Base-by-base conservation (phyloP, 129 eudicot species). In the Flaveria trinervia region DNA sequence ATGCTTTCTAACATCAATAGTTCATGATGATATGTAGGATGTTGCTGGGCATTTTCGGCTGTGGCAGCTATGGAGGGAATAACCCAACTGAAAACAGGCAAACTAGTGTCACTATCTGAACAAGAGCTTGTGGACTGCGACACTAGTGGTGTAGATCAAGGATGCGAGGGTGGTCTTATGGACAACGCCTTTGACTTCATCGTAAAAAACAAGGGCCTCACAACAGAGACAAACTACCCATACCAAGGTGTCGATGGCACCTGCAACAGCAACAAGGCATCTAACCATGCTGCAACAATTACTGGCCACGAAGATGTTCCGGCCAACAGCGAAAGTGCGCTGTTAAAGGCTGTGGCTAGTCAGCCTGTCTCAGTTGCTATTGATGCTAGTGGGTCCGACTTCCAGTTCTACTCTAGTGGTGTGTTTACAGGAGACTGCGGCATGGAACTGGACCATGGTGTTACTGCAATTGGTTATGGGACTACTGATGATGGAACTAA, bases 301-400 rank as follows among this genome's bases (percentile, higher is more conserved):
- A 80, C 79, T 7, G 77, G 84, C 12, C 62, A 73, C 20, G 82
- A 70, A 78, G 82, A 78, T 45, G 82, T 78, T 30, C 82, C 77
- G 3, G 76, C 82, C 28, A 78, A 79, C 54, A 79, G 83, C 8
- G 78, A 79, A 50, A 72, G 78, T 79, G 83, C 67, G 1, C 64
- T 79, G 61, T 49, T 79, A 18, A 73, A 80, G 56, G 84, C 77
- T 62, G 83, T 79, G 20, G 77, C 83, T 12, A 59, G 77, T 70
- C 82, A 78, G 61, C 82, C 82, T 15, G 61, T 78, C 20, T 78
- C 82, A 2, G 82, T 79, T 12, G 83, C 83, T 65, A 79, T 79
- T 79, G 83, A 79, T 62, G 83, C 83, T 13, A 71, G 79, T 22
- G 84, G 84, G 55, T 44, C 74, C 1, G 84, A 80, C 80, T 80